Conservation (phyloP, 176 grass and related monocot genomes). For the Oryza australiensis region DNA sequence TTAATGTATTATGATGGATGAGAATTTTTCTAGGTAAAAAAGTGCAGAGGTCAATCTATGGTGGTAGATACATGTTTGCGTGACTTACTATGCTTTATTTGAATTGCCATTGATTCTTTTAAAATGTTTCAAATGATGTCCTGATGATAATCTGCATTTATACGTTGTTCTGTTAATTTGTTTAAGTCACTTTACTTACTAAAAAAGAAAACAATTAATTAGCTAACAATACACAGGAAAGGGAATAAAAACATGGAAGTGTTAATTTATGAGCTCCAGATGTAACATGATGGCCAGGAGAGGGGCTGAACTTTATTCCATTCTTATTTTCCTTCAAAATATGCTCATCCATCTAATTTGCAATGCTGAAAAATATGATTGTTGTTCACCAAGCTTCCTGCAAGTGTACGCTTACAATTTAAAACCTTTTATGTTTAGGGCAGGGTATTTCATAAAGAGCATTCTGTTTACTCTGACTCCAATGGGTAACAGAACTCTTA, state of each 20-base stretch:
- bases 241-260: background rate
- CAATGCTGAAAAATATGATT: slow-evolving; percentile 25
- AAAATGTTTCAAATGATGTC: slow-evolving; percentile 15
- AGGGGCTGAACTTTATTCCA: background rate
- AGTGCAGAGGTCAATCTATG: background rate
- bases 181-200: background rate
- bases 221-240: background rate
- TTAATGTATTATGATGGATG: background rate
- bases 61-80: background rate
- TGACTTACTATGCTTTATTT: background rate
- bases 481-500: background rate
- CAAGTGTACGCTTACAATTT: background rate
- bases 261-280: slow-evolving; percentile 1
- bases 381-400: slow-evolving; percentile 27
- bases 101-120: background rate
- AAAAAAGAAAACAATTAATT: slow-evolving; percentile 16
- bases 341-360: background rate
- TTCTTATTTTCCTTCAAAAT: background rate
- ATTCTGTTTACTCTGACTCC: slow-evolving; percentile 32
- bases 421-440: slow-evolving; percentile 6
- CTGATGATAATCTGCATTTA: background rate
- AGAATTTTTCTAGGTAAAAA: background rate
- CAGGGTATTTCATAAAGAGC: slow-evolving; percentile 13
- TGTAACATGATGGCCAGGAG: slow-evolving; percentile 13
- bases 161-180: slow-evolving; percentile 3